Evolutionary conservation across 2,329 filamentous ascomycete species (phyloP).

Genomic region (Verticillium nubilum): DNA sequence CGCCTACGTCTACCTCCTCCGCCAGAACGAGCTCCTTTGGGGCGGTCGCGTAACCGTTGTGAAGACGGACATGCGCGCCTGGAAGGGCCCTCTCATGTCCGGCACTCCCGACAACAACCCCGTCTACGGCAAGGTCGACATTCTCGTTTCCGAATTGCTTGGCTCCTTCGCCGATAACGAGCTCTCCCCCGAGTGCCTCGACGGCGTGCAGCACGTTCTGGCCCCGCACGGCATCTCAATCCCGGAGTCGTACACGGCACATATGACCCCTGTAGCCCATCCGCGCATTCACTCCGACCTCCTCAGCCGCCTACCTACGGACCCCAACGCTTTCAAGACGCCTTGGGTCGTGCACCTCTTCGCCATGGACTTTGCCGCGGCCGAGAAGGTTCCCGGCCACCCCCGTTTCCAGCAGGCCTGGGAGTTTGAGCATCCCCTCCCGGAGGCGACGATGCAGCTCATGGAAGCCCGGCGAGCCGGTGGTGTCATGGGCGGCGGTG

Average conservation of each 20-base stretch:
- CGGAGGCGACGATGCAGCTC: slow-evolving; percentile 48
- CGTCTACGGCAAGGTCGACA: slow-evolving; percentile 69
- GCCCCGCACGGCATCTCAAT: slow-evolving; percentile 83
- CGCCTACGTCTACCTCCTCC: slow-evolving; percentile 85
- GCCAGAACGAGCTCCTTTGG: slow-evolving; percentile 83
- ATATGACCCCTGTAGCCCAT: slow-evolving; percentile 85
- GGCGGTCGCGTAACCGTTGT: slow-evolving; percentile 74
- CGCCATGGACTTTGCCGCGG: slow-evolving; percentile 79
- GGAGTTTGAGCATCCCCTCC: slow-evolving; percentile 76
- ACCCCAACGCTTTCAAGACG: slow-evolving; percentile 74
- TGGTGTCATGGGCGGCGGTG: slow-evolving; percentile 60
- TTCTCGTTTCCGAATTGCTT: slow-evolving; percentile 87
- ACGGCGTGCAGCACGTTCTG: slow-evolving; percentile 91
- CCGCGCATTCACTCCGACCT: slow-evolving; percentile 84
- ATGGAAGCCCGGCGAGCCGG: slow-evolving; percentile 54
- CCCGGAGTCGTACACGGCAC: slow-evolving; percentile 86
- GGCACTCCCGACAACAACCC: slow-evolving; percentile 35
- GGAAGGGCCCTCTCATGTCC: slow-evolving; percentile 70
- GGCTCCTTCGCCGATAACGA: slow-evolving; percentile 97
- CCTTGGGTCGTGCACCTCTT: slow-evolving; percentile 94
- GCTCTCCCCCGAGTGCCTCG: slow-evolving; percentile 90
- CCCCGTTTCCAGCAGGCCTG: slow-evolving; percentile 69
- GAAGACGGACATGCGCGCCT: slow-evolving; percentile 95
- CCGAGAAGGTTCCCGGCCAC: slow-evolving; percentile 47
- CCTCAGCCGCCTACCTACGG: slow-evolving; percentile 51